Conservation (phyloP, 495 filamentous ascomycete genomes). For the Penicillium roqueforti region DNA sequence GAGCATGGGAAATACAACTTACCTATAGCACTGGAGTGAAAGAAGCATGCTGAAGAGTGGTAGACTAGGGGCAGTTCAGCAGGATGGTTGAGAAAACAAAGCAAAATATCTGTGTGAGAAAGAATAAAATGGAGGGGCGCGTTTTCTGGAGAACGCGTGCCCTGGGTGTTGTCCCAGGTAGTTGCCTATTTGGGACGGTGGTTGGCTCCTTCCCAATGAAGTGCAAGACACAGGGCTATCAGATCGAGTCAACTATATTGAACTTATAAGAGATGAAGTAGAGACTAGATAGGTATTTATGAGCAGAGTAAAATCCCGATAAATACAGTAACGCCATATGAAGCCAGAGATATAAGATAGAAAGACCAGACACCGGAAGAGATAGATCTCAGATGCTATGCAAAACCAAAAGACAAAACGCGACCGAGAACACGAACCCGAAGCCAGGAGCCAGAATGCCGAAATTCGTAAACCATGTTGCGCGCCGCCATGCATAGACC, state of each 20-base stretch:
- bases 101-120: no score
- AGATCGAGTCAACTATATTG: not conserved
- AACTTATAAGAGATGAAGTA: not conserved
- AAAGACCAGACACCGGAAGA: constrained; percentile 19
- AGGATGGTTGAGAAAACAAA: not conserved
- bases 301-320: constrained; percentile 17
- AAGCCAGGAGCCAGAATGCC: constrained; percentile 30
- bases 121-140: not conserved
- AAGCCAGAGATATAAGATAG: constrained; percentile 6
- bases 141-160: no score
- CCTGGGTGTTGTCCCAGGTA: not conserved
- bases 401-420: constrained; percentile 26
- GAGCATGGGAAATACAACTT: not conserved
- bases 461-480: constrained; percentile 34
- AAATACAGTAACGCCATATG: constrained; percentile 11
- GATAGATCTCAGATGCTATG: constrained; percentile 27
- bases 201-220: not conserved
- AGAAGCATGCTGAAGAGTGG: not conserved
- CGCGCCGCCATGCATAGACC: constrained; percentile 35
- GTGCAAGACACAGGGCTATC: not conserved
- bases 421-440: constrained; percentile 31
- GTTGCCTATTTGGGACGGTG: not conserved
- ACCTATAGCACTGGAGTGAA: not conserved
- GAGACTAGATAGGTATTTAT: not conserved
- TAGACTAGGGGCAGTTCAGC: not conserved